Evolutionary conservation across 2,329 filamentous ascomycete genomes (phyloP), one percentile per base, ranked within the genome.

Genomic region (Hypoxylon sp.): DNA sequence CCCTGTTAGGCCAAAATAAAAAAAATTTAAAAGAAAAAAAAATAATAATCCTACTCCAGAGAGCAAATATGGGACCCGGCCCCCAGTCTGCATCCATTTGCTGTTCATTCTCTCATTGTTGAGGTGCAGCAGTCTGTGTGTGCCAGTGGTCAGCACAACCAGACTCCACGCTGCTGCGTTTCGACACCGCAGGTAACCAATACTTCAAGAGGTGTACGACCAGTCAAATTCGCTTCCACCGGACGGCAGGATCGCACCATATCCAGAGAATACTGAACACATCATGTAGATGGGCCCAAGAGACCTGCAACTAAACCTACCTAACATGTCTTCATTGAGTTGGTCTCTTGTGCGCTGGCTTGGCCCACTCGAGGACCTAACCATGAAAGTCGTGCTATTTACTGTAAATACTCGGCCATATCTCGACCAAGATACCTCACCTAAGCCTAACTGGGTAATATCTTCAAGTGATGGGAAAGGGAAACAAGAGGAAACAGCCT

Each of bases 201-300:
- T 65, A 67, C 63, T 58, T 59, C 45, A 23, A 60, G 60, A 69
- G 63, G 65, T 69, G 65, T 71, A 68, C 52, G 52, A 67, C 66
- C 65, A 69, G 55, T 63, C 49, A 69, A 43, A 51, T 64, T 53
- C 52, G 21, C 49, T 52, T 61, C 53, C 53, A 36, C 51, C 66
- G 68, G 65, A 57, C 62, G 57, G 59, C 53, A 61, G 63, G 58
- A 69, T 71, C 68, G 65, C 62, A 68, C 68, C 68, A 69, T 71
- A 55, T 61, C 68, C 66, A 69, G 62, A 64, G 63, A 69, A 66
- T 38, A 61, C 63, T 67, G 61, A 63, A 71, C 63, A 69, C 65
- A 71, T 71, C 63, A 71, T 61, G 46, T 64, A 64, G 60, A 70
- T 66, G 68, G 65, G 46, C 65, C 68, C 65, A 64, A 65, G 65